Evolutionary conservation across 352 stramenopile genomes (phyloP).

Genomic region (Phytophthora chlamydospora): DNA sequence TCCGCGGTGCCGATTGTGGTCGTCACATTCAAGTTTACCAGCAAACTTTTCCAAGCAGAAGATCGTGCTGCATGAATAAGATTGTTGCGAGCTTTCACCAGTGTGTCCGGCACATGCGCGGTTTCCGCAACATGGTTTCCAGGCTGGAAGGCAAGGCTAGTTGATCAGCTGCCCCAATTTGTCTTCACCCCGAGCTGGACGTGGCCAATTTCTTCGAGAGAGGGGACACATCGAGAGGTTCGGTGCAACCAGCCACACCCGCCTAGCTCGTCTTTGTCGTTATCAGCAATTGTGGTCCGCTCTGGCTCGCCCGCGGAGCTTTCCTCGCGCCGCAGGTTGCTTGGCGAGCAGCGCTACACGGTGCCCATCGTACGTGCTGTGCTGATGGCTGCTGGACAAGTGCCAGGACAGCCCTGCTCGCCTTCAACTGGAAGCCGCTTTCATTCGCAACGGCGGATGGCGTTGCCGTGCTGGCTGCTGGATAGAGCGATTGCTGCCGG

Average conservation of each 20-base stretch:
- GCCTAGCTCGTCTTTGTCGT: constrained; percentile 25
- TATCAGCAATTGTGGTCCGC: constrained; percentile 25
- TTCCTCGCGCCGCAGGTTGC: neutral
- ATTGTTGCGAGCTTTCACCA: constrained; percentile 5
- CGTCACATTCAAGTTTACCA: neutral
- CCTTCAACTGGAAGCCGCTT: too few species aligned
- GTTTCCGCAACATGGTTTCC: too few species aligned
- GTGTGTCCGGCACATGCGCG: neutral
- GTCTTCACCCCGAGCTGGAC: too few species aligned
- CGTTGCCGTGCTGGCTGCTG: too few species aligned
- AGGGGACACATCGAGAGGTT: constrained; percentile 5
- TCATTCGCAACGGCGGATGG: too few species aligned
- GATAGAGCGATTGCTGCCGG: too few species aligned
- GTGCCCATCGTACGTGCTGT: constrained; percentile 19
- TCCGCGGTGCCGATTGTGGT: neutral
- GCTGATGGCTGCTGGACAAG: constrained; percentile 24
- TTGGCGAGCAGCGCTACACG: neutral
- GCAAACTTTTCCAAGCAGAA: constrained; percentile 8
- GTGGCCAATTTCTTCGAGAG: too few species aligned
- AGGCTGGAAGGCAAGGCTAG: too few species aligned
- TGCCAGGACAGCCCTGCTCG: constrained; percentile 15
- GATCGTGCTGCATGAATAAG: constrained; percentile 1
- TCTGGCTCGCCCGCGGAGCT: constrained; percentile 14
- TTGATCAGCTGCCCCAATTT: too few species aligned
- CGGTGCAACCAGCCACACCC: constrained; percentile 14